Evolutionary conservation across 345 rosid species (phyloP), one percentile per base, ranked within the genome.

Genomic region (Pelargonium nanum): DNA sequence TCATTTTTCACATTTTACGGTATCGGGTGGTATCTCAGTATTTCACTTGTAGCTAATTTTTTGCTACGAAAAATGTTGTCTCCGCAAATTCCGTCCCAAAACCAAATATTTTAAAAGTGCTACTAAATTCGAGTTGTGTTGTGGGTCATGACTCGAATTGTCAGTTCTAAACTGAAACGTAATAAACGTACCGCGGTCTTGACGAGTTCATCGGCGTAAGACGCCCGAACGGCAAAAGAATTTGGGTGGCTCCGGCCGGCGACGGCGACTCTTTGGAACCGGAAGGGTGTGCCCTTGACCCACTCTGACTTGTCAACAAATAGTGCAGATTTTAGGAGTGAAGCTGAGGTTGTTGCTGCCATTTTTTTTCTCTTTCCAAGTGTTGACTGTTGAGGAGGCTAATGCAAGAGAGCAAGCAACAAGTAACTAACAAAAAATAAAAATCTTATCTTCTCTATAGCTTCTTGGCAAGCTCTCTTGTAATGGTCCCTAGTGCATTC

Each of bases 181-280:
- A n/a, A n/a, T n/a, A n/a, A 19, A 69, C 90, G 68, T 83, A 89
- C 96, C 70, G 96, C 98, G 8, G 96, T 92, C 81, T 87, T 85
- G 71, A 92, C 79, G 56, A 92, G 98, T 86, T 92, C 98, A 68
- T 92, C 96, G 2, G 95, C 93, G 59, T 92, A 92, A 68, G 96
- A 74, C 19, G 96, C 93, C 19, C 86, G 90, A 74, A 87, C 65
- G 65, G 86, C 67, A 62, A 89, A 74, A 32, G 82, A 72, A 5
- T 81, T 58, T 53, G 77, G 44, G 24, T 89, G 67, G 69, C 57
- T 71, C 72, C 80, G 79, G 59, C 83, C 67, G 54, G 83, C 67
- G 6, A 68, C 21, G 67, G 75, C 79, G 53, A 72, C 80, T 0
- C 87, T 77, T 28, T 85, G 75, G 62, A 76, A 78, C 68, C 94